phyloP scores from a whole-genome alignment of 2,329 filamentous ascomycete species.

The Botryotinia narcissicola region DNA sequence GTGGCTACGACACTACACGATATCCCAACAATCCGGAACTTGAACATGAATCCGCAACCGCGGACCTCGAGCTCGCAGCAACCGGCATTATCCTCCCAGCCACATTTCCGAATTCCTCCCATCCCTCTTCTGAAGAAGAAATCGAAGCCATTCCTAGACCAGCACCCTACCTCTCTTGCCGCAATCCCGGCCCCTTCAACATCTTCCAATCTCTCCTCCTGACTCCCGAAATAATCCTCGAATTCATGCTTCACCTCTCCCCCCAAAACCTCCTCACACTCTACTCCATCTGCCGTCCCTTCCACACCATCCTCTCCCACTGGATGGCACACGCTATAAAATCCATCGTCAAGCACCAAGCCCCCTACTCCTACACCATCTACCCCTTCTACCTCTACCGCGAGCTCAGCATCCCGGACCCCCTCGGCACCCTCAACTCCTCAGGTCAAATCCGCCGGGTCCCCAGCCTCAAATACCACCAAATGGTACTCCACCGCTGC shows the following conservation, averaged over 20 bases:
- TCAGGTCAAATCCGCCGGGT: slow-evolving; percentile 48
- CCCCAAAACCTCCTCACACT: not conserved
- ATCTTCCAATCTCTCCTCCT: slow-evolving; percentile 5
- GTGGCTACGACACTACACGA: not conserved
- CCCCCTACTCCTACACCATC: slow-evolving; percentile 48
- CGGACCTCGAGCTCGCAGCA: not conserved
- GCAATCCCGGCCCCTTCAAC: slow-evolving; percentile 3
- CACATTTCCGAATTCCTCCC: not conserved
- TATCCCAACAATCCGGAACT: not conserved
- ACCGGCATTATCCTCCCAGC: not conserved
- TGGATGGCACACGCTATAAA: slow-evolving; percentile 36
- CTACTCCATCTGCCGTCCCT: not conserved
- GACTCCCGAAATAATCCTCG: slow-evolving; percentile 1
- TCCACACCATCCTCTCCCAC: not conserved
- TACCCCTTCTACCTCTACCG: slow-evolving; percentile 63
- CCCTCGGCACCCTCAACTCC: slow-evolving; percentile 45
- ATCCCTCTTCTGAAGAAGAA: not conserved
- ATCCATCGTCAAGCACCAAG: slow-evolving; percentile 53
- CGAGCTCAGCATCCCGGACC: slow-evolving; percentile 58
- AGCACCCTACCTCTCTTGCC: not conserved
- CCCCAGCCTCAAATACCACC: slow-evolving; percentile 65
- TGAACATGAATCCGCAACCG: not conserved
- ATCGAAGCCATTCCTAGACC: not conserved
- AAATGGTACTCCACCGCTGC: slow-evolving; percentile 62
- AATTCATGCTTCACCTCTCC: not conserved